Evolutionary conservation across 2,329 filamentous ascomycete species (phyloP).

Genomic region (Fusarium haematococcum): DNA sequence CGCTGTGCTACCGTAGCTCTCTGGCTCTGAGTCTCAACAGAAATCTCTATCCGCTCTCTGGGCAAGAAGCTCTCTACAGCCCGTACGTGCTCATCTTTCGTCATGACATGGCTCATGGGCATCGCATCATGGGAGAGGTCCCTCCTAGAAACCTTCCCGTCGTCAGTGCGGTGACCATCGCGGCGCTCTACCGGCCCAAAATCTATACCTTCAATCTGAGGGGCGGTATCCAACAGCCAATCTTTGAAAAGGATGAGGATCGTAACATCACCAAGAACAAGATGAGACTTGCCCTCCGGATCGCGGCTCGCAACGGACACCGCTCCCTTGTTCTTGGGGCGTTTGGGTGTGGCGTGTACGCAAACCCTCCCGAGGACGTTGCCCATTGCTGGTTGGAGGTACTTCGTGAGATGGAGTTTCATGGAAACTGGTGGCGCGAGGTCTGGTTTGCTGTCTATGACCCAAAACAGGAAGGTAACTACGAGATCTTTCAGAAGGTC

Average conservation of each 20-base stretch:
- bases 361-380: constrained; percentile 22
- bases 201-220: constrained; percentile 1
- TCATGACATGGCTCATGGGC: constrained; percentile 4
- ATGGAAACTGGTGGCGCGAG: constrained; percentile 18
- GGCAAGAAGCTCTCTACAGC: constrained; percentile 18
- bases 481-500: constrained; percentile 1
- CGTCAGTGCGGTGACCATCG: constrained; percentile 10
- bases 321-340: constrained; percentile 9
- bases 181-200: constrained; percentile 4
- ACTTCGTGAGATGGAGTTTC: constrained; percentile 19
- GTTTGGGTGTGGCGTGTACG: constrained; percentile 15
- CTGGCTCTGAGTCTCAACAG: constrained; percentile 2
- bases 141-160: constrained; percentile 1
- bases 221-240: not conserved
- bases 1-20: constrained; percentile 21
- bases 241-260: constrained; percentile 5
- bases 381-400: constrained; percentile 28
- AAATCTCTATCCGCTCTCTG: constrained; percentile 9
- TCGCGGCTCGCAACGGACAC: not conserved
- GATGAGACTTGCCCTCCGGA: constrained; percentile 16
- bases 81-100: constrained; percentile 18
- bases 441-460: constrained; percentile 23
- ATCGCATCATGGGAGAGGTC: not conserved
- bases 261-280: constrained; percentile 17
- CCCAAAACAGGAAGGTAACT: constrained; percentile 7